Evolutionary conservation across 306 rosid genomes (phyloP), one percentile per base, ranked within the genome.

Genomic region (Ammopiptanthus mongolicus): DNA sequence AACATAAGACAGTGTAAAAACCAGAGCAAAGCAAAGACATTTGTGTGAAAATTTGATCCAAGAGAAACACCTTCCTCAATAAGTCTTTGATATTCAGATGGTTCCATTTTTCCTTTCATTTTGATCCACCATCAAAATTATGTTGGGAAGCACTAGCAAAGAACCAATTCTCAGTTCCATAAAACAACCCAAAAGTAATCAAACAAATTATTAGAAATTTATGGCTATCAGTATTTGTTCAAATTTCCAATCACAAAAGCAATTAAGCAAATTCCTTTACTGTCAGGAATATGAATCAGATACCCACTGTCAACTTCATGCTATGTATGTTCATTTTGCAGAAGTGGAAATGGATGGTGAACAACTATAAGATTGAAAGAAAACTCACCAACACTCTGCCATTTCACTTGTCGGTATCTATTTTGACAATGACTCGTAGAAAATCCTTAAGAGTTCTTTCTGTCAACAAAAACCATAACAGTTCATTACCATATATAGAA

Each of bases 61-160:
- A 22, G 6, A 66, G 74, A 2, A 37, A 0, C 84, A 88, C 99
- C 97, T 95, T 95, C 92, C 78, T 91, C 97, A 36, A 92, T 87
- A 73, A 95, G 84, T 31, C 77, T 87, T 76, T 90, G 96, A 42
- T 93, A 97, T 68, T 92, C 93, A 0, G 92, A 73, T 57, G 84
- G 86, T 48, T 92, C 99, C 75, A 95, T 66, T 86, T 95, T 88
- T 55, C 93, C 97, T 84, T 95, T 95, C 99, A 95, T 92, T 87
- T 90, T 91, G 85, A n/a, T n/a, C n/a, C n/a, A n/a, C n/a, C n/a
- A n/a, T n/a, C n/a, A n/a, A n/a, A n/a, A n/a, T n/a, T n/a, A n/a
- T n/a, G n/a, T n/a, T n/a, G n/a, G n/a, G n/a, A n/a, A n/a, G n/a
- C n/a, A n/a, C n/a, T n/a, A n/a, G n/a, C n/a, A n/a, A n/a, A n/a